Percentiles rank a stretch among this genome's conserved stretches.
These are phyloP conservation scores for Moelleriella libera DNA, from an alignment of 2,329 filamentous ascomycete species.

Conservation along the genomic window DNA sequence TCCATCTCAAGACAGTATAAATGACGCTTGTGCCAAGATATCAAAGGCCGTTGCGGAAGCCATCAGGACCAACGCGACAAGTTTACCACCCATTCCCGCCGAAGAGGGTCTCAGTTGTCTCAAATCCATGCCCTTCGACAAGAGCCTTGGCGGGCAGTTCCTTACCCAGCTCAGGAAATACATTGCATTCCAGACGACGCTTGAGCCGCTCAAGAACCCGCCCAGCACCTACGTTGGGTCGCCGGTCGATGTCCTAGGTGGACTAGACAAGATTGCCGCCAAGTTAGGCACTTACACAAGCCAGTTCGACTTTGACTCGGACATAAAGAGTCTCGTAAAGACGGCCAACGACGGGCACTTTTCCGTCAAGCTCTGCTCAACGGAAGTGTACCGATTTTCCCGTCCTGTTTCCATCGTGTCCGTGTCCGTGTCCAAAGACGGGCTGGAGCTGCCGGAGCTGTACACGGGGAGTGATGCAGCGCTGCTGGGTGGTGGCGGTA, in stretches of 20 bases:
- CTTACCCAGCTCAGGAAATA: conserved; percentile 4
- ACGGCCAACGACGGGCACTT: conserved; percentile 5
- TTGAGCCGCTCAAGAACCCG: conserved; percentile 4
- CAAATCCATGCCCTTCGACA: conserved; percentile 4
- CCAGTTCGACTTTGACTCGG: background rate
- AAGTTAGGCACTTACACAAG: background rate
- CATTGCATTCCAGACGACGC: conserved; percentile 5
- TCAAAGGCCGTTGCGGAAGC: background rate
- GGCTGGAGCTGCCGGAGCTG: conserved; percentile 13
- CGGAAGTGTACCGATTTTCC: background rate
- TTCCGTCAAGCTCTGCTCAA: background rate
- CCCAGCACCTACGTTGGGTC: conserved; percentile 2
- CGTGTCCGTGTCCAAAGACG: conserved; percentile 11
- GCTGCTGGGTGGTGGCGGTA: no score
- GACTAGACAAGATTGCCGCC: conserved; percentile 1
- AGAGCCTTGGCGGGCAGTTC: conserved; percentile 1
- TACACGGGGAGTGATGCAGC: conserved; percentile 1
- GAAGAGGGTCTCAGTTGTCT: background rate
- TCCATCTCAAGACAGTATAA: no score
- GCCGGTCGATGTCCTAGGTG: conserved; percentile 3
- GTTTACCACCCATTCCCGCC: background rate
- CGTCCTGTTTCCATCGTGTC: background rate
- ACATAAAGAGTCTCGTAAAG: conserved; percentile 1
- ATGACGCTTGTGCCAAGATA: background rate
- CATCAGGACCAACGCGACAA: background rate